Evolutionary conservation across 805 yeast genomes (phyloP).

Genomic region (Starmera caribaea): DNA sequence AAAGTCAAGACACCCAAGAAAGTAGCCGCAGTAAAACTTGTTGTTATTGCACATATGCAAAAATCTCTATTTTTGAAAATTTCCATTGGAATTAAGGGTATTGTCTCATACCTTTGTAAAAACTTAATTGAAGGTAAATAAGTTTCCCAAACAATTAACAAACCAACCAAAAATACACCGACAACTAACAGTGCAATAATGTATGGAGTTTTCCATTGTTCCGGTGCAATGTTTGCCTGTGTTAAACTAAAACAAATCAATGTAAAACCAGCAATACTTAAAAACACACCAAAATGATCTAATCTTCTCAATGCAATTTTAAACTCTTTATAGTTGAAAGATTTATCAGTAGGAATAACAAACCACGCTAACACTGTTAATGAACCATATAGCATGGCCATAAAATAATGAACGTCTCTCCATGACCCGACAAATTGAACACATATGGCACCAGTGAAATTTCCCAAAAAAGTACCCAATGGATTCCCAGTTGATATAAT

Average conservation of each 20-base stretch:
- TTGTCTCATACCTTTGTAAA: not conserved
- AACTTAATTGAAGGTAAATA: conserved; percentile 20
- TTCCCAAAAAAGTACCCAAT: conserved; percentile 33
- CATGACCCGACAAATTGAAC: conserved; percentile 25
- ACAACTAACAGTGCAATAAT: conserved; percentile 33
- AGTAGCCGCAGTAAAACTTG: conserved; percentile 17
- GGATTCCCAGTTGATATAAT: conserved; percentile 39
- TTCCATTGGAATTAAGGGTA: conserved; percentile 40
- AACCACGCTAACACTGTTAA: conserved; percentile 6
- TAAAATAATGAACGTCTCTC: conserved; percentile 32
- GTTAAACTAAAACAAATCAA: conserved; percentile 34
- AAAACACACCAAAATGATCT: conserved; percentile 35
- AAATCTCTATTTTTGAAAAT: conserved; percentile 32
- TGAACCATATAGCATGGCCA: conserved; percentile 27
- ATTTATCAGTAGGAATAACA: not conserved
- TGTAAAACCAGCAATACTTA: conserved; percentile 30
- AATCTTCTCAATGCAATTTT: conserved; percentile 13
- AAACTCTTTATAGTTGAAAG: not conserved
- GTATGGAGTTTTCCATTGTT: conserved; percentile 37
- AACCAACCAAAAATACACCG: conserved; percentile 25
- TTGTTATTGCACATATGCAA: conserved; percentile 26
- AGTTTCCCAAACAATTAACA: conserved; percentile 27
- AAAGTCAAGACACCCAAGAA: not conserved
- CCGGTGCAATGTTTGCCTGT: conserved; percentile 29
- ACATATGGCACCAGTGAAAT: conserved; percentile 35